phyloP scores from a whole-genome alignment of 805 yeast species.

The Myxozyma geophila region DNA sequence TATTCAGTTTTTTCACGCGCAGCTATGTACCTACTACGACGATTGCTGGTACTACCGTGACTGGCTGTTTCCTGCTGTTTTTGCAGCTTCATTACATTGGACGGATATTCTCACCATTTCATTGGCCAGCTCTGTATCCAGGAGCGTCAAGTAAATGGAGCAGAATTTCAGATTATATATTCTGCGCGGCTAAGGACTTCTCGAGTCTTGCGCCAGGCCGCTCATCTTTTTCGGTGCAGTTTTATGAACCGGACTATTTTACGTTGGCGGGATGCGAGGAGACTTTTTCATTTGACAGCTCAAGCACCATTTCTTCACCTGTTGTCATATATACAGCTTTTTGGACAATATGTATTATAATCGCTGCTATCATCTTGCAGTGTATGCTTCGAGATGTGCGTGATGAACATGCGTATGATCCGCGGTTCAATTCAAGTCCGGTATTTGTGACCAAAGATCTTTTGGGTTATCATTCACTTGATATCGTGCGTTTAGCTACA shows the following conservation, averaged over 20 bases:
- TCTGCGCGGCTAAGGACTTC: conserved; percentile 3
- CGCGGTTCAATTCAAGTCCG: conserved; percentile 39
- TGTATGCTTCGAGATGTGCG: conserved; percentile 31
- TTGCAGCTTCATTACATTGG: conserved; percentile 28
- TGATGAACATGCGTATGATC: conserved; percentile 37
- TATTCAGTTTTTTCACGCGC: conserved; percentile 14
- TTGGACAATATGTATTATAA: conserved; percentile 2
- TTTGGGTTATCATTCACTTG: conserved; percentile 62
- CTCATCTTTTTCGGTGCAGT: conserved; percentile 10
- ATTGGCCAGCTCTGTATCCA: neutral
- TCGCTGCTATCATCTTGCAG: conserved; percentile 27
- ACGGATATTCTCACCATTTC: neutral
- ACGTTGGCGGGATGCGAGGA: neutral
- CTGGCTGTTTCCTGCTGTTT: conserved; percentile 20
- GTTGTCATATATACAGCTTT: conserved; percentile 12
- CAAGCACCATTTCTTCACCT: neutral
- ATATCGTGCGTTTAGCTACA: conserved; percentile 63
- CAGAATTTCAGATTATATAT: conserved; percentile 2
- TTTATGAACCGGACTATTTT: conserved; percentile 24
- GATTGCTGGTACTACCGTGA: conserved; percentile 30
- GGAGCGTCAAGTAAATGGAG: neutral
- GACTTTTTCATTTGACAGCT: neutral
- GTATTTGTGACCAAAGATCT: conserved; percentile 48
- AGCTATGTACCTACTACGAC: conserved; percentile 33
- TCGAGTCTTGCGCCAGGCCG: conserved; percentile 14